Conservation (phyloP, 768 basidiomycete genomes). For the Mycena haematopus region DNA sequence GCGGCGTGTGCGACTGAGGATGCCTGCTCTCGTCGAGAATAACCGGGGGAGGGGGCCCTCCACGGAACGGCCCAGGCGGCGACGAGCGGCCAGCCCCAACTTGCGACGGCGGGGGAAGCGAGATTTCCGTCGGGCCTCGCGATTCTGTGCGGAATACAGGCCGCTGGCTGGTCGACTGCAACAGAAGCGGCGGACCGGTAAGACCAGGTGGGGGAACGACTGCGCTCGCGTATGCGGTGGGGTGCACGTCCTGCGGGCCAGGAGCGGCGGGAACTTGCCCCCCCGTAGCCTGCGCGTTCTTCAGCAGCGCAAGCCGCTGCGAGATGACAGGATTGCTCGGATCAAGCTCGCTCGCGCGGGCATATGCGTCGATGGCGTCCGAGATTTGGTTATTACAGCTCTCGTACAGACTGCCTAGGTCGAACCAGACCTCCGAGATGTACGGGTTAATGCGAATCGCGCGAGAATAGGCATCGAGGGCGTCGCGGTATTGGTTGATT, state of each 20-base stretch:
- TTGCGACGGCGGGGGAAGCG: slow-evolving; percentile 67
- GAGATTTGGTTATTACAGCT: slow-evolving; percentile 99
- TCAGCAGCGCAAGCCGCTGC: slow-evolving; percentile 77
- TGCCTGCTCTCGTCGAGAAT: slow-evolving; percentile 80
- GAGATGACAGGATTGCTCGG: slow-evolving; percentile 84
- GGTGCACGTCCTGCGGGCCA: slow-evolving; percentile 94
- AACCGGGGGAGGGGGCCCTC: slow-evolving; percentile 84
- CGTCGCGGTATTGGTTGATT: slow-evolving; percentile 99
- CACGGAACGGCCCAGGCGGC: slow-evolving; percentile 79
- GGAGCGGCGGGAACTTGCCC: slow-evolving; percentile 85
- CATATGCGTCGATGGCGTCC: slow-evolving; percentile 98
- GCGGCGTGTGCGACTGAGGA: slow-evolving; percentile 65
- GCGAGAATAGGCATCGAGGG: slow-evolving; percentile 97
- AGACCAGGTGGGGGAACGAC: slow-evolving; percentile 75
- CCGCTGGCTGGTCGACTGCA: slow-evolving; percentile 59
- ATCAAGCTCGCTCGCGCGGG: slow-evolving; percentile 93
- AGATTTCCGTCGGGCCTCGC: slow-evolving; percentile 61
- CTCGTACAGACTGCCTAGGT: slow-evolving; percentile 95
- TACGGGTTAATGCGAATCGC: slow-evolving; percentile 99
- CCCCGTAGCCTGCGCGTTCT: slow-evolving; percentile 79
- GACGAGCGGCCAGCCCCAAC: slow-evolving; percentile 53
- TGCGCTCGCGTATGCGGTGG: slow-evolving; percentile 88
- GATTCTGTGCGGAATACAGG: slow-evolving; percentile 73
- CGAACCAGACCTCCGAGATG: slow-evolving; percentile 96
- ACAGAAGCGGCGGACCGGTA: slow-evolving; percentile 67